Percentiles rank a stretch among this genome's conserved stretches.
These are phyloP conservation scores for Nicotiana obtusifolia DNA, from an alignment of 257 asterid genomes.

Conservation along the genomic window DNA sequence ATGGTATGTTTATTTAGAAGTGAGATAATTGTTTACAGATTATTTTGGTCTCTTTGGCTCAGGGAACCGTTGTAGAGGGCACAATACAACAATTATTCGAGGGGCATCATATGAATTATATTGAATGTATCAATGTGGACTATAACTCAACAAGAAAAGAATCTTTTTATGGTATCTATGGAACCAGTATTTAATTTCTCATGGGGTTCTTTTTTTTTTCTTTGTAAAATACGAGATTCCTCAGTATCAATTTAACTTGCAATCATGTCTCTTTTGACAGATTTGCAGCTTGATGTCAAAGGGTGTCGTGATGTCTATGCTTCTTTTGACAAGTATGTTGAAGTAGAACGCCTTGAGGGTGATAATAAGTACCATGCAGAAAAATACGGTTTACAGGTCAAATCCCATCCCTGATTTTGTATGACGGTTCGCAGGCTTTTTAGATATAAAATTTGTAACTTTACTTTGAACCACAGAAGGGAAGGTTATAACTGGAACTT, in stretches of 20 bases:
- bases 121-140: conserved; percentile 78
- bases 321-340: conserved; percentile 82
- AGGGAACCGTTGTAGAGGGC: conserved; percentile 90
- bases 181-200: not conserved
- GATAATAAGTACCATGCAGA: conserved; percentile 81
- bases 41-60: conserved; percentile 15
- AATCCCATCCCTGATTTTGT: conserved; percentile 8
- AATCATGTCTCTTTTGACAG: conserved; percentile 33
- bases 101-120: conserved; percentile 87
- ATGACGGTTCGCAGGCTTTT: not conserved
- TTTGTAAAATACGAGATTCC: not conserved
- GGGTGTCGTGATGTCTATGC: conserved; percentile 75
- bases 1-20: not conserved
- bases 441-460: not conserved
- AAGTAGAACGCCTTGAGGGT: conserved; percentile 76
- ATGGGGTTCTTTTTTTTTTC: not conserved
- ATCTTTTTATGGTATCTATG: conserved; percentile 62
- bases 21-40: not conserved
- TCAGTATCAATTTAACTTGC: not conserved
- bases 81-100: conserved; percentile 77
- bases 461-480: not conserved
- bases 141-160: conserved; percentile 81
- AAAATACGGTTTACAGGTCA: conserved; percentile 67
- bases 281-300: conserved; percentile 80
- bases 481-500: not conserved